Evolutionary conservation across 176 grass and related monocot genomes (phyloP).

Genomic region (Pontederia crassipes): DNA sequence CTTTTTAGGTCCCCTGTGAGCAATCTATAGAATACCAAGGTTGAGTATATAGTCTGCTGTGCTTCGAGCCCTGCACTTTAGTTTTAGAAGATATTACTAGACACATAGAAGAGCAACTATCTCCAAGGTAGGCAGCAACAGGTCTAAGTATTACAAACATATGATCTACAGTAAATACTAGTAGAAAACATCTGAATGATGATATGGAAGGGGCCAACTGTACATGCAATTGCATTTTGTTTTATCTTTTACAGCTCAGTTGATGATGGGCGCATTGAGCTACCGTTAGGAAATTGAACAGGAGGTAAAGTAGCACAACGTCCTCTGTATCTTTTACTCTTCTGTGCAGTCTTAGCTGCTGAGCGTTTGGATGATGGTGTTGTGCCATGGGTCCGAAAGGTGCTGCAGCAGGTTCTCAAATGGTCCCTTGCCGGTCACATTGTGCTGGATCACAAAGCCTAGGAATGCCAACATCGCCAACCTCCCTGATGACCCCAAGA

Average conservation of each 20-base stretch:
- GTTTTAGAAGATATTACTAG: too few species aligned
- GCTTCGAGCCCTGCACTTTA: too few species aligned
- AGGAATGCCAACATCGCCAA: constrained; percentile 20
- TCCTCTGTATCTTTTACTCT: neutral
- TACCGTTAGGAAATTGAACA: neutral
- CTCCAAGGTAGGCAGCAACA: too few species aligned
- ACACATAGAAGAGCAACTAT: too few species aligned
- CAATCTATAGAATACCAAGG: too few species aligned
- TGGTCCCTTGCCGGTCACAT: constrained; percentile 11
- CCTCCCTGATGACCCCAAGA: constrained; percentile 1
- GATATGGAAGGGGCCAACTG: too few species aligned
- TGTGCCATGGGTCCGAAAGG: constrained; percentile 22
- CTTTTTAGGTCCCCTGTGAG: too few species aligned
- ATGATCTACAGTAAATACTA: too few species aligned
- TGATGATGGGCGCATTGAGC: neutral
- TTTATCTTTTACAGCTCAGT: neutral
- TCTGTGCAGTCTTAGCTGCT: neutral
- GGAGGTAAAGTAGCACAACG: neutral
- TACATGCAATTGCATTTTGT: too few species aligned
- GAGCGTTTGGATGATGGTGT: constrained; percentile 12
- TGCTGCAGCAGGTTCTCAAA: constrained; percentile 16
- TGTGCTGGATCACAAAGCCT: constrained; percentile 12
- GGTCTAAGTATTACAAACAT: too few species aligned
- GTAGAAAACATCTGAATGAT: too few species aligned
- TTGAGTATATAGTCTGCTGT: too few species aligned